Conservation (phyloP, 1,284 basidiomycete species). For the Vanrija sp. region DNA sequence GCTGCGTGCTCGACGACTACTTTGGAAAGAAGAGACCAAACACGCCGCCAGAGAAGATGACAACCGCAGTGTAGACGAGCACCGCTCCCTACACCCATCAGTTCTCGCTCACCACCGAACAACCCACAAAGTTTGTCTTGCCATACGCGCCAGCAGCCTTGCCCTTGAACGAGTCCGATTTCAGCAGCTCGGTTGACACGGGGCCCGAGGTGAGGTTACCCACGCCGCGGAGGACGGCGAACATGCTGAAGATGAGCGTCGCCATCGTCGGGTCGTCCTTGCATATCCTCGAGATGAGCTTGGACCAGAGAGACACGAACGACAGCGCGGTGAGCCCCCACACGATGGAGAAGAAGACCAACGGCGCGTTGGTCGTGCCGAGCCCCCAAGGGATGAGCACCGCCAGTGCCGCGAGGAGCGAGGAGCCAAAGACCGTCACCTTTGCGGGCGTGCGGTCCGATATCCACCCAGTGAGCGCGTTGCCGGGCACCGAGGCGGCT, state of each 20-base stretch:
- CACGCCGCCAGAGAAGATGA: slow-evolving; percentile 21
- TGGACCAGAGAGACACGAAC: slow-evolving; percentile 35
- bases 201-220: slow-evolving; percentile 46
- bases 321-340: slow-evolving; percentile 33
- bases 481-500: slow-evolving; percentile 41
- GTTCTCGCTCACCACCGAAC: neutral
- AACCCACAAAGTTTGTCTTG: slow-evolving; percentile 27
- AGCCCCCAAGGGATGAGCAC: slow-evolving; percentile 49
- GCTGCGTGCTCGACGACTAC: no score
- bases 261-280: slow-evolving; percentile 38
- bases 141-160: slow-evolving; percentile 38
- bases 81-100: slow-evolving; percentile 16
- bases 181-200: slow-evolving; percentile 32
- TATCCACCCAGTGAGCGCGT: slow-evolving; percentile 37
- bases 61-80: slow-evolving; percentile 11
- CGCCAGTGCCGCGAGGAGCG: slow-evolving; percentile 31
- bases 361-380: slow-evolving; percentile 23
- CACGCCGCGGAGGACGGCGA: slow-evolving; percentile 40
- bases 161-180: slow-evolving; percentile 21
- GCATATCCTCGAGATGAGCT: slow-evolving; percentile 30
- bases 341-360: slow-evolving; percentile 29
- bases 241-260: slow-evolving; percentile 37
- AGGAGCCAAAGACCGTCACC: slow-evolving; percentile 31
- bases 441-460: slow-evolving; percentile 37
- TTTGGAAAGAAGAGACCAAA: slow-evolving; percentile 14